Evolutionary conservation across 768 basidiomycete species (phyloP).

Genomic region (Lactifluus piperatus): DNA sequence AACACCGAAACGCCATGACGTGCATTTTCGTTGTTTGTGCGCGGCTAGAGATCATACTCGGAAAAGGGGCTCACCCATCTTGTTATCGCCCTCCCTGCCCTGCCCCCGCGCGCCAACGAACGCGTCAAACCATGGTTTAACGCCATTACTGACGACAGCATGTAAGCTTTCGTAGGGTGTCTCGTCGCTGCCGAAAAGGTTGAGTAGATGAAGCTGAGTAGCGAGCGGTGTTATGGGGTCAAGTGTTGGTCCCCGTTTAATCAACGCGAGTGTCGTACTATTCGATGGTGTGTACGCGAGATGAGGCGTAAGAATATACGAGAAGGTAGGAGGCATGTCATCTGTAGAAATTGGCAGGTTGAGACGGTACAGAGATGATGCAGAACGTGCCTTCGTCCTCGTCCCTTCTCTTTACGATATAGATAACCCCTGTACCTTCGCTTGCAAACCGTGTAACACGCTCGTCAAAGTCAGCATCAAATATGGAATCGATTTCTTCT

Average conservation of each 20-base stretch:
- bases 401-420: slow-evolving; percentile 72
- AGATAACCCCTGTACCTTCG: slow-evolving; percentile 70
- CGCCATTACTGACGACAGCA: slow-evolving; percentile 88
- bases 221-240: slow-evolving; percentile 76
- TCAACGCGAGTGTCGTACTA: slow-evolving; percentile 83
- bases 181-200: slow-evolving; percentile 81
- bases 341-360: slow-evolving; percentile 35
- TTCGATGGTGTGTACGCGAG: slow-evolving; percentile 75
- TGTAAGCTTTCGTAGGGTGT: slow-evolving; percentile 95
- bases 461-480: slow-evolving; percentile 69
- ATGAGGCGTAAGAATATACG: slow-evolving; percentile 61
- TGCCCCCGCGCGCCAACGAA: slow-evolving; percentile 80
- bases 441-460: slow-evolving; percentile 66
- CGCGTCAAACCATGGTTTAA: slow-evolving; percentile 98
- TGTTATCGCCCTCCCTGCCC: slow-evolving; percentile 69
- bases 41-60: not conserved
- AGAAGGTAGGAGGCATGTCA: slow-evolving; percentile 52
- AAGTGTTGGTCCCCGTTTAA: slow-evolving; percentile 81
- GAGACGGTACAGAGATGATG: not conserved
- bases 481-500: slow-evolving; percentile 55
- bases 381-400: slow-evolving; percentile 56
- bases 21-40: not conserved
- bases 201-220: slow-evolving; percentile 83
- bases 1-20: not conserved
- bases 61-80: slow-evolving; percentile 52